Evolutionary conservation across 164 flowering plant genomes (phyloP), one percentile per base, ranked within the genome.

Genomic region (Magnolia officinalis): DNA sequence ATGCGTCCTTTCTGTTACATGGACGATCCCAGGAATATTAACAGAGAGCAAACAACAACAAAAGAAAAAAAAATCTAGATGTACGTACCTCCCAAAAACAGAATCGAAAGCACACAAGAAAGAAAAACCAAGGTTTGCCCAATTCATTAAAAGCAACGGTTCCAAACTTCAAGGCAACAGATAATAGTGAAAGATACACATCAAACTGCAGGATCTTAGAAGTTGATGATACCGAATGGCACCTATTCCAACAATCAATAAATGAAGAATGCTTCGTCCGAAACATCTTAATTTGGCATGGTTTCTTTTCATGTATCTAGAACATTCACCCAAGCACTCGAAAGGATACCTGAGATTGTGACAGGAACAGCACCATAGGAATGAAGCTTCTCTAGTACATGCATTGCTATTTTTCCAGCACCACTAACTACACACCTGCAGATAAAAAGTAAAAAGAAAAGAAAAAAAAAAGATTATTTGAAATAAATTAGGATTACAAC

Each of bases 351-450:
- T 70, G 99, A 96, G 67, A 96, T 88, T 61, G 98, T 85, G 76
- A 94, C 82, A 8, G 99, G 97, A 74, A 95, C 52, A 73, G 99
- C 99, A 64, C 95, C 98, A 85, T 85, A 91, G 49, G 93, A 94
- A 78, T 88, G 82, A 72, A 96, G 97, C 86, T 94, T 96, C 81
- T 96, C 98, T 50, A 93, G 72, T 72, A 96, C 98, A 83, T 96
- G 98, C 95, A 96, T 82, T 74, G 99, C 94, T 77, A 94, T 92
- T 90, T 96, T 96, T 80, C 99, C 99, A 68, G 93, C 93, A 65
- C 99, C 99, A 85, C 96, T 96, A 61, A 96, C 93, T 29, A 77
- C 92, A 83, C 99, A 96, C 85, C 99, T 96, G 87, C 68, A 77
- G 26, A 65, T 51, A 31, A 71, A 73, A 77, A 61, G 67, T 73